phyloP scores from a whole-genome alignment of 2,329 filamentous ascomycete genomes.

The Xylariaceae sp. region DNA sequence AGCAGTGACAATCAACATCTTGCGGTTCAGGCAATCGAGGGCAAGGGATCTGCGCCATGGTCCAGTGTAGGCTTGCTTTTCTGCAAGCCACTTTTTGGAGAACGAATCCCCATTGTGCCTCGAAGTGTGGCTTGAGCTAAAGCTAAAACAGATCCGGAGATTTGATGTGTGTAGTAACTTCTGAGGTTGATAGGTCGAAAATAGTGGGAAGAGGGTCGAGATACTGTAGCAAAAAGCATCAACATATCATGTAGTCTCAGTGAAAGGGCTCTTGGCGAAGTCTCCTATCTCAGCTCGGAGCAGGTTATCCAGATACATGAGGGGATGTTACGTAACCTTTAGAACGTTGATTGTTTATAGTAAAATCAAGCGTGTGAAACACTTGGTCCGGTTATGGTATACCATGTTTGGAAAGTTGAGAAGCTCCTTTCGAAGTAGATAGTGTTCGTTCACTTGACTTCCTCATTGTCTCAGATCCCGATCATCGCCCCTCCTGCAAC shows the following conservation, averaged over 20 bases:
- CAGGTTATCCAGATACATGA: background rate
- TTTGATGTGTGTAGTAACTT: slow-evolving; percentile 4
- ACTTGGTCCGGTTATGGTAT: too few species aligned
- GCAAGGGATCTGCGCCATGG: slow-evolving; percentile 10
- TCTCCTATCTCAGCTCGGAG: background rate
- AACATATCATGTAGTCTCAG: background rate
- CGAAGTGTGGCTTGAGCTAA: slow-evolving; percentile 14
- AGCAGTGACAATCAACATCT: background rate
- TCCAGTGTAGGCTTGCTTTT: slow-evolving; percentile 25
- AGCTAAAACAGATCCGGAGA: slow-evolving; percentile 9
- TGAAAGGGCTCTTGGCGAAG: background rate
- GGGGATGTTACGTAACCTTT: background rate
- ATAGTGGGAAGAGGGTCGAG: background rate
- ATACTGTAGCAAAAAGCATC: slow-evolving; percentile 1
- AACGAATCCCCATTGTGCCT: background rate
- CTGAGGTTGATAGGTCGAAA: background rate
- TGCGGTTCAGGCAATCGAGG: background rate
- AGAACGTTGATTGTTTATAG: background rate
- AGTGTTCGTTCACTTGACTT: background rate
- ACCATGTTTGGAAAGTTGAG: too few species aligned
- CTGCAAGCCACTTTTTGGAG: slow-evolving; percentile 4
- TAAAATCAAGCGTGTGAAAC: background rate
- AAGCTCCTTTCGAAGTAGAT: too few species aligned
- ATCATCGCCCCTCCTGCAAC: too few species aligned
- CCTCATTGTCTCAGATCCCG: background rate